A percentile compares a stretch with the other conserved stretches of the same genome.
phyloP scores from a whole-genome alignment of 2,329 filamentous ascomycete species.

The Monosporascus sp. region DNA sequence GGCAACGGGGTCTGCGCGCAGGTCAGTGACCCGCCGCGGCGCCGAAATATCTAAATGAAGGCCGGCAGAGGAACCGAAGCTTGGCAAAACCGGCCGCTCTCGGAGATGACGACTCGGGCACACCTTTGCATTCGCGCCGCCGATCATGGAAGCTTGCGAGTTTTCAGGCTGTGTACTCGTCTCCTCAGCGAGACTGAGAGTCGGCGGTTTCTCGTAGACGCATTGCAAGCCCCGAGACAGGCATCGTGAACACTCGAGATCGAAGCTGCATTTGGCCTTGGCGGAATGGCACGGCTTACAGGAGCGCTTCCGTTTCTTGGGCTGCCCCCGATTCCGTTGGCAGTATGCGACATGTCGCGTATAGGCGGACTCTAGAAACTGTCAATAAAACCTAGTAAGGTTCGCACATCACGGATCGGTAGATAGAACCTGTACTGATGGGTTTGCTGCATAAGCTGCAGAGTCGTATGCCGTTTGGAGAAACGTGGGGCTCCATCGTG shows the following conservation, averaged over 20 bases:
- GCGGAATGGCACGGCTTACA: constrained; percentile 20
- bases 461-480: constrained; percentile 10
- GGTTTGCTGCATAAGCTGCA: constrained; percentile 20
- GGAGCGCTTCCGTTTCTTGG: constrained; percentile 18
- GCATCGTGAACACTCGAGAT: constrained; percentile 17
- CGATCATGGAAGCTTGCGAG: background rate
- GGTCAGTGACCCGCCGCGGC: constrained; percentile 9
- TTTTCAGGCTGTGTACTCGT: background rate
- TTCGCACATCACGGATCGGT: background rate
- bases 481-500: background rate
- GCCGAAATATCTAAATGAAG: constrained; percentile 4
- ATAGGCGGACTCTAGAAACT: constrained; percentile 15
- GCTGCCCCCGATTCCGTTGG: constrained; percentile 11
- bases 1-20: constrained; percentile 15
- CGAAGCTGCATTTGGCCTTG: constrained; percentile 22
- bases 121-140: background rate
- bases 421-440: constrained; percentile 15
- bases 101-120: background rate
- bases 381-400: background rate
- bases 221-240: constrained; percentile 14
- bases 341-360: constrained; percentile 21
- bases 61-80: constrained; percentile 7
- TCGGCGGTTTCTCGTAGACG: constrained; percentile 14
- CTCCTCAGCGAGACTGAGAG: background rate
- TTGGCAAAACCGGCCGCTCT: background rate